phyloP scores from a whole-genome alignment of 2,329 filamentous ascomycete species.

The Stemphylium lycopersici region DNA sequence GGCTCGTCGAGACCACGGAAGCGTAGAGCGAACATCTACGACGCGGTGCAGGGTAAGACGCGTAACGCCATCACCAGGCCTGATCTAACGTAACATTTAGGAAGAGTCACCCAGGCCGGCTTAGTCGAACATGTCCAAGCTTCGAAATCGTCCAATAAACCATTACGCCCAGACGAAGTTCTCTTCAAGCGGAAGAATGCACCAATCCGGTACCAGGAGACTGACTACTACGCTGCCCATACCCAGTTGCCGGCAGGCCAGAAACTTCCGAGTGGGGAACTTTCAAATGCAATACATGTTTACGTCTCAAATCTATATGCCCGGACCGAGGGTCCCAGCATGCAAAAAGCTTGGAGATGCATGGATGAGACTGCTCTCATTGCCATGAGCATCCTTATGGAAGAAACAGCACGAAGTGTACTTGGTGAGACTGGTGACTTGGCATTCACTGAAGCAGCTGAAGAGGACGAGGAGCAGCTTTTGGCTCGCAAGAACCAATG shows the following conservation, averaged over 20 bases:
- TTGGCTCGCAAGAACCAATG: not conserved
- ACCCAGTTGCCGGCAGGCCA: constrained; percentile 60
- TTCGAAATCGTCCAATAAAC: constrained; percentile 39
- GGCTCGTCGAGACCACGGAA: constrained; percentile 12
- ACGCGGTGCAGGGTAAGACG: constrained; percentile 70
- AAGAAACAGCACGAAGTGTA: constrained; percentile 68
- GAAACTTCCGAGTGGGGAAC: constrained; percentile 69
- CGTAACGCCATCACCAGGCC: not conserved
- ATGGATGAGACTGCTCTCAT: constrained; percentile 81
- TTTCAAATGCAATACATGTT: constrained; percentile 71
- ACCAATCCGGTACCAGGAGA: constrained; percentile 70
- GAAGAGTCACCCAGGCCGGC: constrained; percentile 31
- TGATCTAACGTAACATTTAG: constrained; percentile 5
- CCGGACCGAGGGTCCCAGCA: constrained; percentile 21
- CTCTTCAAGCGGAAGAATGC: constrained; percentile 70
- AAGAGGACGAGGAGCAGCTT: constrained; percentile 22
- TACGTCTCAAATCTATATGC: constrained; percentile 72
- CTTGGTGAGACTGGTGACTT: constrained; percentile 71
- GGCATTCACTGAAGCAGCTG: constrained; percentile 68
- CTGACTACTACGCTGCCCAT: constrained; percentile 73
- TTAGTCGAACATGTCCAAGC: constrained; percentile 54
- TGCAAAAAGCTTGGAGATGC: constrained; percentile 58
- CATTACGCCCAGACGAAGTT: constrained; percentile 71
- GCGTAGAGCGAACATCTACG: constrained; percentile 66
- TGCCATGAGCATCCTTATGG: constrained; percentile 75